These are phyloP conservation scores for Brassica rapa DNA, from an alignment of 345 rosid genomes.

Conservation along the genomic window DNA sequence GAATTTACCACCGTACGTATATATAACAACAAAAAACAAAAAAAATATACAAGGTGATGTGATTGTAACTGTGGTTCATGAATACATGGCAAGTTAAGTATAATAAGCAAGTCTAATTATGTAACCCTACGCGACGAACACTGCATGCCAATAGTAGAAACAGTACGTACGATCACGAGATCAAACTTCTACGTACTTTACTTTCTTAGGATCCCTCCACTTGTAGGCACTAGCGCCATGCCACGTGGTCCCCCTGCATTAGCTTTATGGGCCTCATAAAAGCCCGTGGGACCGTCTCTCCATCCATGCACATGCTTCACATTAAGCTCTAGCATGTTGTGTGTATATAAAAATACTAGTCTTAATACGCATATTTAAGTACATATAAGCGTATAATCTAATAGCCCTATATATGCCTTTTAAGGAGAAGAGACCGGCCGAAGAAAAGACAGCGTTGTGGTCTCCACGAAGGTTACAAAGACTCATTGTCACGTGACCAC, in stretches of 20 bases:
- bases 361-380: conserved; percentile 25
- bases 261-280: conserved; percentile 40
- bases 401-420: conserved; percentile 34
- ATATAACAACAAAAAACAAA: not conserved
- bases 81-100: conserved; percentile 33
- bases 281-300: conserved; percentile 25
- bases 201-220: conserved; percentile 43
- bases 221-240: conserved; percentile 32
- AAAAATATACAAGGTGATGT: not conserved
- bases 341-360: conserved; percentile 18
- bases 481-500: conserved; percentile 35
- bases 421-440: conserved; percentile 33
- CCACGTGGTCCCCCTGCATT: conserved; percentile 41
- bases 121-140: conserved; percentile 44
- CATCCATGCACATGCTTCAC: conserved; percentile 46
- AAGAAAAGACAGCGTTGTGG: conserved; percentile 36
- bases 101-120: conserved; percentile 33
- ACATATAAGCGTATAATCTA: conserved; percentile 32
- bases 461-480: conserved; percentile 41
- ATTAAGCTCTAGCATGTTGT: conserved; percentile 29
- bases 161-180: conserved; percentile 45
- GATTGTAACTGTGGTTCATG: conserved; percentile 20
- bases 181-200: conserved; percentile 38
- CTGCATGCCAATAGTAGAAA: conserved; percentile 44
- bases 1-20: conserved; percentile 3